These are phyloP conservation scores for Solanum bulbocastanum DNA, from an alignment of 257 asterid genomes.

Conservation along the genomic window DNA sequence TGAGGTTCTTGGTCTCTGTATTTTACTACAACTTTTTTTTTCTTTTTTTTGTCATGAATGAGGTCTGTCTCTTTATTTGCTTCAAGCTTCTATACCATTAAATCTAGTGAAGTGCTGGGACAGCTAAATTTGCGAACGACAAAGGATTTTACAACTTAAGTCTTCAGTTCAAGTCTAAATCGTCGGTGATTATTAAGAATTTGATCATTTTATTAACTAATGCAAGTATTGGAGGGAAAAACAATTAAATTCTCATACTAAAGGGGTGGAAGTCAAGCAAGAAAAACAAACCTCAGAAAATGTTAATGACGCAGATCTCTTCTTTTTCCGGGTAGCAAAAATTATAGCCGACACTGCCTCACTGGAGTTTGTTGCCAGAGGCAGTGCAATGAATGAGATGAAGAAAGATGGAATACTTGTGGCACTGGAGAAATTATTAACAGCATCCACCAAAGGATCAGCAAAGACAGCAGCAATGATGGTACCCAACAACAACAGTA, in stretches of 20 bases:
- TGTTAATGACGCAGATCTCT: slow-evolving; percentile 74
- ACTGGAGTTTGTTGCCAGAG: slow-evolving; percentile 95
- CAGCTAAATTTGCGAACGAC: background rate
- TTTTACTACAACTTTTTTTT: background rate
- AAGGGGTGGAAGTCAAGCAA: background rate
- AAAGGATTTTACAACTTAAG: background rate
- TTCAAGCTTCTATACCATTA: background rate
- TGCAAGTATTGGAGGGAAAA: background rate
- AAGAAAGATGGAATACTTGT: slow-evolving; percentile 80
- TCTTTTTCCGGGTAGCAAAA: slow-evolving; percentile 72
- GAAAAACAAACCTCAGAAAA: slow-evolving; percentile 68
- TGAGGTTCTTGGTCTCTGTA: background rate
- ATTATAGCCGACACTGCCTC: slow-evolving; percentile 92
- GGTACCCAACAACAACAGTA: slow-evolving; percentile 63
- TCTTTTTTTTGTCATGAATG: background rate
- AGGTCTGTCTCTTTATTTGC: background rate
- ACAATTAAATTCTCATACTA: background rate
- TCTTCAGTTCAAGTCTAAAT: background rate
- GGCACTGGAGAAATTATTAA: slow-evolving; percentile 73
- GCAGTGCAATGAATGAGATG: slow-evolving; percentile 77
- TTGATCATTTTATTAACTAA: background rate
- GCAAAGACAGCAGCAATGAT: slow-evolving; percentile 88
- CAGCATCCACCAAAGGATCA: slow-evolving; percentile 88
- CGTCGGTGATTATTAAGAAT: background rate
- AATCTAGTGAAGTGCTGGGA: background rate